These are phyloP conservation scores for Diatrype stigma DNA, from an alignment of 2,329 filamentous ascomycete species.

Conservation along the genomic window DNA sequence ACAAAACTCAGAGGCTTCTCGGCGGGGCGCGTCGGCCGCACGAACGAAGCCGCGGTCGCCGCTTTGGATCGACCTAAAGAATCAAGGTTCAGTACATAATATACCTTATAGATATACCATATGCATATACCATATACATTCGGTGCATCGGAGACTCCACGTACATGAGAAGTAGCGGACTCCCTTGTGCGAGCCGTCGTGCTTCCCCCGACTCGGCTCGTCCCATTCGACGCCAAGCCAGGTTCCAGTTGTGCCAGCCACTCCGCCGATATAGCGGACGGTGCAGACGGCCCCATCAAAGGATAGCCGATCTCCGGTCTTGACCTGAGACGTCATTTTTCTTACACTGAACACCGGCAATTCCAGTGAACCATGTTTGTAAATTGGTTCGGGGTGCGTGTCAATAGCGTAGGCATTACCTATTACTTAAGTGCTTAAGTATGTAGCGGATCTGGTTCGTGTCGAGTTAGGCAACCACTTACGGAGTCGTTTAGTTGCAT, in stretches of 20 bases:
- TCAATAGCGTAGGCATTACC: too few relatives aligned
- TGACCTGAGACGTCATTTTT: constrained; percentile 35
- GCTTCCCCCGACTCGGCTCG: constrained; percentile 79
- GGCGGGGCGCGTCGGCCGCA: constrained; percentile 68
- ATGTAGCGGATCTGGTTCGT: too few relatives aligned
- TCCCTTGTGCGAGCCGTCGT: constrained; percentile 79
- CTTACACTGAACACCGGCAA: too few relatives aligned
- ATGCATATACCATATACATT: too few relatives aligned
- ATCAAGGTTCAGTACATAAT: constrained; percentile 6
- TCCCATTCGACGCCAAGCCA: constrained; percentile 99
- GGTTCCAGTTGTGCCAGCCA: constrained; percentile 69
- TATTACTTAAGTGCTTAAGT: too few relatives aligned
- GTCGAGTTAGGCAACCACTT: too few relatives aligned
- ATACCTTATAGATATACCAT: not conserved
- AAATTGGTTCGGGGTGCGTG: too few relatives aligned
- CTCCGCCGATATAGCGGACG: constrained; percentile 73
- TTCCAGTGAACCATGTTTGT: too few relatives aligned
- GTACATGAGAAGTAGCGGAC: constrained; percentile 79
- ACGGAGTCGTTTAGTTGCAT: too few relatives aligned
- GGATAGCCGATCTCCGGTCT: constrained; percentile 72
- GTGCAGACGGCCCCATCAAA: constrained; percentile 77
- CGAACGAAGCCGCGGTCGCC: constrained; percentile 76
- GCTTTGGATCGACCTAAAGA: constrained; percentile 54
- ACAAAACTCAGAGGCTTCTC: constrained; percentile 72
- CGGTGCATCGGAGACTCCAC: constrained; percentile 9